A percentile compares a stretch with the other conserved stretches of the same genome.
These are phyloP conservation scores for Colletotrichum sp. DNA, from an alignment of 2,329 filamentous ascomycete genomes.

Conservation along the genomic window DNA sequence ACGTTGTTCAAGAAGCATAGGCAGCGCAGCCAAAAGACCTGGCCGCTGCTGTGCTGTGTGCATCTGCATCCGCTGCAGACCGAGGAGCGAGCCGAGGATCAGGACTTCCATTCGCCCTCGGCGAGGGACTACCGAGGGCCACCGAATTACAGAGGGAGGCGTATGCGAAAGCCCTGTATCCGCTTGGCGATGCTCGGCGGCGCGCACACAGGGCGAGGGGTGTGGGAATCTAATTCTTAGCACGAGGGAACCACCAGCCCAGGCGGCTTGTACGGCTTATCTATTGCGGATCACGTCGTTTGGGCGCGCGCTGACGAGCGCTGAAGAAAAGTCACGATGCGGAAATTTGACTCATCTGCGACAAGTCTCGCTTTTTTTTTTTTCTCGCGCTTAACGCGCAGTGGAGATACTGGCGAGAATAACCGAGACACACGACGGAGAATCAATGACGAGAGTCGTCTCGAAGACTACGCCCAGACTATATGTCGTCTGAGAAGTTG, in stretches of 20 bases:
- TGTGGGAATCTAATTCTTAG: not conserved
- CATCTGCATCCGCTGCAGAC: not conserved
- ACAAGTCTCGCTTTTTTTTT: not conserved
- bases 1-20: not conserved
- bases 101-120: constrained; percentile 1
- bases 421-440: not conserved
- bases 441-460: not conserved
- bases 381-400: constrained; percentile 13
- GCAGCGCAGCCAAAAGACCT: not conserved
- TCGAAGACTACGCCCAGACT: not conserved
- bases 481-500: not conserved
- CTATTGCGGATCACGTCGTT: constrained; percentile 8
- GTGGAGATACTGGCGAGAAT: not conserved
- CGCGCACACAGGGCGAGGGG: not conserved
- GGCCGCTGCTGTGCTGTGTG: not conserved
- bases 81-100: constrained; percentile 10
- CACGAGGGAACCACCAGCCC: not conserved
- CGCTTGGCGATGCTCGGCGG: not conserved
- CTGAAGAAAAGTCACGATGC: constrained; percentile 17
- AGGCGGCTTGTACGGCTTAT: constrained; percentile 12
- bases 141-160: not conserved
- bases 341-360: constrained; percentile 11
- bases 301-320: constrained; percentile 5
- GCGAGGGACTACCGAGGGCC: constrained; percentile 9
- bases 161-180: not conserved